These are phyloP conservation scores for Penicillium goetzii DNA, from an alignment of 495 filamentous ascomycete genomes.

Conservation along the genomic window DNA sequence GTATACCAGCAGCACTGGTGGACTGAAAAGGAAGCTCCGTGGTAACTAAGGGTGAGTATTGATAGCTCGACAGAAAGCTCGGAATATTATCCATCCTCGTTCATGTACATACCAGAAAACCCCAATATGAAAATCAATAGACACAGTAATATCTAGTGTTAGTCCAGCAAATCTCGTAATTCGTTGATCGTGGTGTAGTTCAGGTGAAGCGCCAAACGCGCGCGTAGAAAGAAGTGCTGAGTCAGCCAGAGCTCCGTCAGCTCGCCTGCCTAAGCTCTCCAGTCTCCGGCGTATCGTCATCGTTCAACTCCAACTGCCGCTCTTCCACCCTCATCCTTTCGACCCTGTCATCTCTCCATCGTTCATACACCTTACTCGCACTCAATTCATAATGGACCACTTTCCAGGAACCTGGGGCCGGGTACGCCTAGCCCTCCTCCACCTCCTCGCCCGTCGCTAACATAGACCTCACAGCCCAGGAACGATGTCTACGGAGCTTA, in stretches of 20 bases:
- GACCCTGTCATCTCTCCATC: neutral
- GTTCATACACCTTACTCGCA: neutral
- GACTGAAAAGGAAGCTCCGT: neutral
- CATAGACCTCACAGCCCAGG: slow-evolving; percentile 65
- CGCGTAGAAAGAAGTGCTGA: slow-evolving; percentile 20
- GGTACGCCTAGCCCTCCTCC: slow-evolving; percentile 60
- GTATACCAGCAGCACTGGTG: no score
- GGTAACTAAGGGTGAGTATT: neutral
- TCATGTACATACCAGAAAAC: no score
- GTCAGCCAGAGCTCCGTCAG: slow-evolving; percentile 47
- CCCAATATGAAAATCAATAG: neutral
- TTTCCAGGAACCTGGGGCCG: slow-evolving; percentile 95
- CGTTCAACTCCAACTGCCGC: slow-evolving; percentile 24
- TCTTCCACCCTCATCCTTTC: slow-evolving; percentile 17
- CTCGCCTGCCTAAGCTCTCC: slow-evolving; percentile 45
- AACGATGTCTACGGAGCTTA: slow-evolving; percentile 96
- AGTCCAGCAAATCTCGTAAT: neutral
- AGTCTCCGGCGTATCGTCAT: slow-evolving; percentile 29
- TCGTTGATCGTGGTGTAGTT: slow-evolving; percentile 1
- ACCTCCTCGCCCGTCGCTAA: slow-evolving; percentile 34
- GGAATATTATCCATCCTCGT: neutral
- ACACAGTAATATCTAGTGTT: neutral
- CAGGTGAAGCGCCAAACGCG: slow-evolving; percentile 11
- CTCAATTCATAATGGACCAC: slow-evolving; percentile 75
- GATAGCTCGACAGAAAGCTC: neutral